Evolutionary conservation across 1,139 yeast genomes (phyloP), one percentile per base, ranked within the genome.

Genomic region (Geotrichum aggregatum): DNA sequence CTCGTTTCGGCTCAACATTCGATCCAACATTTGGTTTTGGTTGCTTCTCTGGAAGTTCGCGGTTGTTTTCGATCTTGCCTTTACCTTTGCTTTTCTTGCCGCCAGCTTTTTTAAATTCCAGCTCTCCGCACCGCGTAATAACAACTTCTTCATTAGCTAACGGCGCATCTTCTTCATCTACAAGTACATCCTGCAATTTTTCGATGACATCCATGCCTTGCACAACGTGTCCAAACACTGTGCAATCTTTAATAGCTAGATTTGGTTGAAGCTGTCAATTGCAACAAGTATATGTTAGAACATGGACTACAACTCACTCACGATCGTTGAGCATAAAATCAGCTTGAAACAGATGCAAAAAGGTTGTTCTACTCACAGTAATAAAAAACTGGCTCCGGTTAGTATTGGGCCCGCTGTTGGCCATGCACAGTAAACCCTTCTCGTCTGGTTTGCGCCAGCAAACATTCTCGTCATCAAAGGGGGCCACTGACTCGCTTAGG

Each of bases 311-410:
- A 13, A 28, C 14, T n/a, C n/a, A n/a, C n/a, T n/a, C n/a, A n/a
- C n/a, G n/a, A 30, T 30, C n/a, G n/a, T n/a, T n/a, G n/a, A n/a
- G n/a, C n/a, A n/a, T n/a, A n/a, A n/a, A 14, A 30, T 30, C n/a
- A 30, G 34, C 11, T 30, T 5, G 6, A 30, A 30, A 30, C 6
- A n/a, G n/a, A n/a, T 30, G 34, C 6, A 30, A 30, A 34, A 22
- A 16, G 11, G 2, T 5, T 28, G 2, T 30, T 30, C 5, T 13
- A 50, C 61, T 52, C 48, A 58, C 60, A 11, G 73, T 79, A 58
- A 88, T 83, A 65, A 87, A 87, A 63, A 88, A 87, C 63, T 86
- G 95, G 0, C 89, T 80, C 13, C 78, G 75, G 60, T 84, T 84
- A 3, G 83, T 70, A 54, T 79, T 62, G 18, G 75, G 71, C 1